Evolutionary conservation across 2,329 filamentous ascomycete species (phyloP), one percentile per base, ranked within the genome.

Genomic region (Fusarium liriodendri): DNA sequence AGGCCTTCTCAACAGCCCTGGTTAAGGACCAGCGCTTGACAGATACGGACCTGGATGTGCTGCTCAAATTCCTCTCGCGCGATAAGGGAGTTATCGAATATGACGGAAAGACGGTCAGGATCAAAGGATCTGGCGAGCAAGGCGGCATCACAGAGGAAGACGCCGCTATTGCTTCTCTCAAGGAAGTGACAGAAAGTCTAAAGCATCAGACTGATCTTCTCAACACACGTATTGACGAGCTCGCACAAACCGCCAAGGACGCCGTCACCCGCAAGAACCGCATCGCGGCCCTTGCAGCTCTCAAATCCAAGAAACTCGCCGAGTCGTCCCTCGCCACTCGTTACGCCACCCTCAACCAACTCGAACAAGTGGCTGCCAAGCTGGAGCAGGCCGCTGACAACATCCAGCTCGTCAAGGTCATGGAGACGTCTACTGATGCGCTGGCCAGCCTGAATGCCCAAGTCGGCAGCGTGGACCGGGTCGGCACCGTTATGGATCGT

Each of bases 301-400:
- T 99, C 14, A 92, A 93, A 61, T 93, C 91, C 6, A 97, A 95
- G 85, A 98, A 97, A 82, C 85, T 94, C 9, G 91, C 93, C 32
- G 95, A 98, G 81, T 85, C 89, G 3, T 93, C 91, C 13, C 87
- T 98, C 0, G 85, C 90, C 33, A 90, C 91, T 73, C 91, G 95
- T 14, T 90, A 92, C 33, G 91, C 91, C 10, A 94, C 94, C 0
- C 88, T 98, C 3, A 85, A 87, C 47, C 95, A 98, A 82, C 88
- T 99, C 2, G 95, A 98, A 82, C 91, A 94, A 71, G 92, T 97
- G 0, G 93, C 95, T 63, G 83, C 88, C n/a, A 93, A 92, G 79
- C 94, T 99, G 62, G 92, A 98, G 80, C 92, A 96, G 81, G 97
- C 97, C 0, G 89, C 91, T 0, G 94, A 95, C 82, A 94, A 98